These are phyloP conservation scores for Puya raimondii DNA, from an alignment of 176 grass and related monocot species.

Conservation along the genomic window DNA sequence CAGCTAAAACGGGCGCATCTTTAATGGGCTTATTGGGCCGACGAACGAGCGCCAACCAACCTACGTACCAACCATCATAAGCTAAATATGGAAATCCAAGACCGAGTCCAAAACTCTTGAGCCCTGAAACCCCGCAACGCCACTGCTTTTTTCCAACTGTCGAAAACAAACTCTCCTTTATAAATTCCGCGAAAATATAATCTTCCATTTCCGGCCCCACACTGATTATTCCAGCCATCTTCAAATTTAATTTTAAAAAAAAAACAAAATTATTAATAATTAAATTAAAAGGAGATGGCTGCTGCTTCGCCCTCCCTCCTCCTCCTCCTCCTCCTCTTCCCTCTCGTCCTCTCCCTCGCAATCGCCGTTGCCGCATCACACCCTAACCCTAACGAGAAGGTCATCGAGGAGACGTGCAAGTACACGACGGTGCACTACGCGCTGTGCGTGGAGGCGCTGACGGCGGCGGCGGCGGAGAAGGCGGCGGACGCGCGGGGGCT, in stretches of 20 bases:
- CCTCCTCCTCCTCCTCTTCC: constrained; percentile 23
- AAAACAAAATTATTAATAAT: neutral
- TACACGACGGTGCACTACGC: constrained; percentile 28
- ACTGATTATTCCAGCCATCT: neutral
- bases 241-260: neutral
- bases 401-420: constrained; percentile 49
- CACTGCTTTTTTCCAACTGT: neutral
- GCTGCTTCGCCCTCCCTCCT: constrained; percentile 10
- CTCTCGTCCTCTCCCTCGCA: constrained; percentile 21
- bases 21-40: no score
- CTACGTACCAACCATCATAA: neutral
- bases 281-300: constrained; percentile 9
- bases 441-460: constrained; percentile 50
- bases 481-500: constrained; percentile 29
- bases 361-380: neutral
- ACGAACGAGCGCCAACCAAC: neutral
- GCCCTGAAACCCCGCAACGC: neutral
- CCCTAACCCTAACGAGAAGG: neutral
- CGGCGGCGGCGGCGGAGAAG: constrained; percentile 21
- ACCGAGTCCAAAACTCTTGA: neutral
- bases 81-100: neutral
- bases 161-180: neutral
- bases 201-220: neutral
- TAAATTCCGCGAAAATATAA: no score
- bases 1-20: no score